A percentile compares a stretch with the other conserved stretches of the same genome.
These are phyloP conservation scores for Suhomyces tanzawaensis DNA, from an alignment of 805 yeast genomes.

Conservation along the genomic window DNA sequence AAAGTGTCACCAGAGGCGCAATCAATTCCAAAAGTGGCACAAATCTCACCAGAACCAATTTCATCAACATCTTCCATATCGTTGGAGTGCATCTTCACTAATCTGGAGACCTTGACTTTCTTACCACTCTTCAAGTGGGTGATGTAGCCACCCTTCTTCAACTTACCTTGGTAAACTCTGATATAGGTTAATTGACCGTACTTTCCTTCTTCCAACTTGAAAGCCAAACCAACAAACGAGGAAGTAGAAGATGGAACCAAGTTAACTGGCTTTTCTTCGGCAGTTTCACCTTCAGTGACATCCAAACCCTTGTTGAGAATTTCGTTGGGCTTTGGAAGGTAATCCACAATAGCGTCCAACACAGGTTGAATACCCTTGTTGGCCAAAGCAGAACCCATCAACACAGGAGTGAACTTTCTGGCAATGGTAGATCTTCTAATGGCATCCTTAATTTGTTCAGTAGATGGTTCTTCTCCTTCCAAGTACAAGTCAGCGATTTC, in stretches of 20 bases:
- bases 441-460: conserved; percentile 80
- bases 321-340: conserved; percentile 93
- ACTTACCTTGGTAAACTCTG: conserved; percentile 94
- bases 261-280: conserved; percentile 55
- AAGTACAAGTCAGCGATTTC: conserved; percentile 91
- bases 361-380: conserved; percentile 95
- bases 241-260: conserved; percentile 67
- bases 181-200: conserved; percentile 97
- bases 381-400: conserved; percentile 98
- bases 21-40: conserved; percentile 98
- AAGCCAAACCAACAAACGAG: conserved; percentile 96
- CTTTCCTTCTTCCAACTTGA: conserved; percentile 96
- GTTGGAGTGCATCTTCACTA: conserved; percentile 97
- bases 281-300: conserved; percentile 35
- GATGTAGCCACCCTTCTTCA: conserved; percentile 87
- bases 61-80: conserved; percentile 98
- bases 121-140: conserved; percentile 89
- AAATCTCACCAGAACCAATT: conserved; percentile 96
- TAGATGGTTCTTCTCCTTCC: conserved; percentile 86
- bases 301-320: conserved; percentile 89
- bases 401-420: conserved; percentile 96
- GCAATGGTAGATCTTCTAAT: conserved; percentile 95
- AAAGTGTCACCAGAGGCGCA: conserved; percentile 99
- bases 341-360: conserved; percentile 92
- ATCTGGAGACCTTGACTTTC: conserved; percentile 80